These are phyloP conservation scores for Diaporthe ilicicola DNA, from an alignment of 2,329 filamentous ascomycete species.

Conservation along the genomic window DNA sequence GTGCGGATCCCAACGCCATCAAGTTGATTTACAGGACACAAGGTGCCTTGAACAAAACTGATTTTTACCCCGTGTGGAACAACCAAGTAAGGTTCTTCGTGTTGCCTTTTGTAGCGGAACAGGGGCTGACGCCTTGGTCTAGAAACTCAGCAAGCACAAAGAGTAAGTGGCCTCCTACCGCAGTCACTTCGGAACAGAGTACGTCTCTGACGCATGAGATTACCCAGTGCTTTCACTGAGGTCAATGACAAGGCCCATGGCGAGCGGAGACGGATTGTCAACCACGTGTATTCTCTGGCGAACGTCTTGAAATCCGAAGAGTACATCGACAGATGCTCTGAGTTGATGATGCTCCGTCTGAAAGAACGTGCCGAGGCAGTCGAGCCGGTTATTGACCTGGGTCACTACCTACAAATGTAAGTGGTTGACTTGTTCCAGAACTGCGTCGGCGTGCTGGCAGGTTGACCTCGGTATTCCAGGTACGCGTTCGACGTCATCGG, in stretches of 20 bases:
- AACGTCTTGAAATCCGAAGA: slow-evolving; percentile 35
- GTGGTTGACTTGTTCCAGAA: background rate
- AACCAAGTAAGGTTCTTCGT: background rate
- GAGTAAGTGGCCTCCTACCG: background rate
- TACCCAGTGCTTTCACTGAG: slow-evolving; percentile 1
- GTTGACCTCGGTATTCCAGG: background rate
- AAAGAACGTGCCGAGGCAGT: slow-evolving; percentile 10
- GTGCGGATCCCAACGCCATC: slow-evolving; percentile 5
- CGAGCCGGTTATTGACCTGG: background rate
- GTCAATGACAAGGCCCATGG: slow-evolving; percentile 13
- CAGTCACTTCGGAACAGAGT: background rate
- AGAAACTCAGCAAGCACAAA: slow-evolving; percentile 22
- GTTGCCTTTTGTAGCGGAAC: background rate
- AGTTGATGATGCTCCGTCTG: slow-evolving; percentile 8
- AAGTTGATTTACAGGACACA: slow-evolving; percentile 13
- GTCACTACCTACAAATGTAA: slow-evolving; percentile 12
- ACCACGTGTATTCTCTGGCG: slow-evolving; percentile 42
- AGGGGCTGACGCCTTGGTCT: background rate
- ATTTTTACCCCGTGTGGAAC: slow-evolving; percentile 14
- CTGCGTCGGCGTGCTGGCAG: background rate
- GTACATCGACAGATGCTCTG: slow-evolving; percentile 20
- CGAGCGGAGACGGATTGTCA: slow-evolving; percentile 38
- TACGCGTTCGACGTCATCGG: slow-evolving; percentile 35
- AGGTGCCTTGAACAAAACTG: slow-evolving; percentile 7
- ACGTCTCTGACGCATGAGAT: background rate